These are phyloP conservation scores for Picea sitchensis DNA, from an alignment of 75 land plant species.

Conservation along the genomic window DNA sequence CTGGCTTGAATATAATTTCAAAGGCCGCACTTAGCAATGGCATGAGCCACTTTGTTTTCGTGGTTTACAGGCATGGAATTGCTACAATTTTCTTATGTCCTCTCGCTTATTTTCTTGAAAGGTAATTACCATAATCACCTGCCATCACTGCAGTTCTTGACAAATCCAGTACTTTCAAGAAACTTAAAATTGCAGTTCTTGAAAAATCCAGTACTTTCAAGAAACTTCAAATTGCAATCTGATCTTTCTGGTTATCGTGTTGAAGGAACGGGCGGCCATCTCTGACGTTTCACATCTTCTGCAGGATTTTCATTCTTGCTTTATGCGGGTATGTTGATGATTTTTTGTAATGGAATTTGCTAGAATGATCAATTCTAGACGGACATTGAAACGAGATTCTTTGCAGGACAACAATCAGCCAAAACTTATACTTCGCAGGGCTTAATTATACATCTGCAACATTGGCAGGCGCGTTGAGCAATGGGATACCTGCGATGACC, in stretches of 20 bases:
- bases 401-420: slow-evolving; percentile 22
- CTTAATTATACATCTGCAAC: slow-evolving; percentile 45
- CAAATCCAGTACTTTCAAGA: too few species aligned
- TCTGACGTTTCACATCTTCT: too few species aligned
- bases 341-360: too few species aligned
- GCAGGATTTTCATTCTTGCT: too few species aligned
- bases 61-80: slow-evolving; percentile 30
- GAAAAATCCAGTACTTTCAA: too few species aligned
- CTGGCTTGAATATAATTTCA: slow-evolving; percentile 37
- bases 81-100: slow-evolving; percentile 22
- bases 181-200: too few species aligned
- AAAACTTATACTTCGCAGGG: slow-evolving; percentile 17
- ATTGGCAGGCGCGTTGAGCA: slow-evolving; percentile 44
- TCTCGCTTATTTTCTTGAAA: slow-evolving; percentile 16
- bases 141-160: background rate
- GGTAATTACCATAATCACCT: slow-evolving; percentile 7
- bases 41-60: slow-evolving; percentile 34
- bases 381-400: too few species aligned
- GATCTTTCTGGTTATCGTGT: background rate
- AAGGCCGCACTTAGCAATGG: slow-evolving; percentile 39
- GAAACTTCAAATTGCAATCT: too few species aligned
- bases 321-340: too few species aligned
- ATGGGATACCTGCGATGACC: slow-evolving; percentile 51
- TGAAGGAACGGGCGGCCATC: background rate
- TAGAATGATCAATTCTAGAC: too few species aligned